phyloP scores from a whole-genome alignment of 352 stramenopile species.

The Pythium phragmiticola region DNA sequence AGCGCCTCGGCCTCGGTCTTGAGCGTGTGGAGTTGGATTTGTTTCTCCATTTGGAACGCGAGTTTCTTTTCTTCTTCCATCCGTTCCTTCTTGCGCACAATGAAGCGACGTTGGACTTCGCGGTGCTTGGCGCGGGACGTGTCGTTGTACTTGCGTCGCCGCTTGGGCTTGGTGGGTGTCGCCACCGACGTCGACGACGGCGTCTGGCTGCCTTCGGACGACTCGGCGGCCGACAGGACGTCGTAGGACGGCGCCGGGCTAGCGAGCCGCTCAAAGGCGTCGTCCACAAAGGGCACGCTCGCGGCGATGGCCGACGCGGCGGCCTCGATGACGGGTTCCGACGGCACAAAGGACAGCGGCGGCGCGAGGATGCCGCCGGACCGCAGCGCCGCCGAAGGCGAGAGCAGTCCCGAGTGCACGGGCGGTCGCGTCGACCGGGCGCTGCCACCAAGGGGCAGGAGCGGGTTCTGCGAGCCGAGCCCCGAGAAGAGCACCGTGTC shows the following conservation, averaged over 20 bases:
- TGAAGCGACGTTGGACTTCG: constrained; percentile 34
- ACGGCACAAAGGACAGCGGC: constrained; percentile 16
- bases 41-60: constrained; percentile 26
- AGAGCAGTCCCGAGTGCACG: constrained; percentile 1
- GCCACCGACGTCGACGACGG: constrained; percentile 8
- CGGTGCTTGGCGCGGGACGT: constrained; percentile 31
- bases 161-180: constrained; percentile 20
- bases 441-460: neutral
- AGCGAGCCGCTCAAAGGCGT: constrained; percentile 13
- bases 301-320: constrained; percentile 16
- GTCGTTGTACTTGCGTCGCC: constrained; percentile 30
- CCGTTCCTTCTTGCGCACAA: constrained; percentile 27
- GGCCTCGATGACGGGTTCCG: constrained; percentile 17
- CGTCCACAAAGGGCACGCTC: constrained; percentile 8
- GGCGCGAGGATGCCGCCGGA: constrained; percentile 13
- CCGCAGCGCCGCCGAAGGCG: constrained; percentile 15
- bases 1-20: constrained; percentile 21
- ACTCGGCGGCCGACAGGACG: constrained; percentile 13
- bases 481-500: constrained; percentile 27
- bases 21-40: constrained; percentile 23
- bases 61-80: constrained; percentile 29
- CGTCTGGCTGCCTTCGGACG: constrained; percentile 12
- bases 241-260: constrained; percentile 12
- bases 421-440: neutral
- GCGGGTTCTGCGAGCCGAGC: neutral